A percentile compares a stretch with the other conserved stretches of the same genome.
phyloP scores from a whole-genome alignment of 148 eudicot genomes.

The Silene latifolia region DNA sequence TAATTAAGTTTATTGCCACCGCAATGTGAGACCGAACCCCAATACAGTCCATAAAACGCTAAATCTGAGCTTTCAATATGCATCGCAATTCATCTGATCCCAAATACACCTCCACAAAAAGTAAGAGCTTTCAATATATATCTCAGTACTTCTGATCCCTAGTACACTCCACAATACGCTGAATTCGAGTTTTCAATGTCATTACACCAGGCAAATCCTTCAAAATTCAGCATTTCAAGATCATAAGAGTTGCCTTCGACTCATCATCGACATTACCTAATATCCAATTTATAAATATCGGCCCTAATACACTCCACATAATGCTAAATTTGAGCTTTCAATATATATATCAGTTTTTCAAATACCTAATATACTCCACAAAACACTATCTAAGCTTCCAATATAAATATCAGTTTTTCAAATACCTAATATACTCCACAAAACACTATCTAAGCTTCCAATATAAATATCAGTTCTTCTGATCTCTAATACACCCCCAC shows the following conservation, averaged over 20 bases:
- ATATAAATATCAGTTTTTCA: neutral
- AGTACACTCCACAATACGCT: neutral
- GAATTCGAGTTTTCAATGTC: neutral
- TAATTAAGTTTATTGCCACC: too few relatives aligned
- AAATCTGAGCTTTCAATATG: too few relatives aligned
- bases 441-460: neutral
- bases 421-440: neutral
- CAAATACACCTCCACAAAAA: too few relatives aligned
- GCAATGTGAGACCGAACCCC: too few relatives aligned
- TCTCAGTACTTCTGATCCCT: too few relatives aligned
- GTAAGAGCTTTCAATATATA: too few relatives aligned
- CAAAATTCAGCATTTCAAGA: neutral
- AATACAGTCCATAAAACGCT: too few relatives aligned
- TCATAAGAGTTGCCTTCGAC: neutral
- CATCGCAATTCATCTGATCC: too few relatives aligned
- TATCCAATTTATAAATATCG: neutral
- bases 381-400: neutral
- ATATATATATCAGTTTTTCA: neutral
- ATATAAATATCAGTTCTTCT: too few relatives aligned
- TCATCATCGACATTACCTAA: neutral
- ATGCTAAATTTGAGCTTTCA: neutral
- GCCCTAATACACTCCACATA: neutral
- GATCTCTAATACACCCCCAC: neutral
- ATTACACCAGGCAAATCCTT: neutral
- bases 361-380: neutral